These are phyloP conservation scores for Pythium utonaiense DNA, from an alignment of 352 stramenopile species.

Conservation along the genomic window DNA sequence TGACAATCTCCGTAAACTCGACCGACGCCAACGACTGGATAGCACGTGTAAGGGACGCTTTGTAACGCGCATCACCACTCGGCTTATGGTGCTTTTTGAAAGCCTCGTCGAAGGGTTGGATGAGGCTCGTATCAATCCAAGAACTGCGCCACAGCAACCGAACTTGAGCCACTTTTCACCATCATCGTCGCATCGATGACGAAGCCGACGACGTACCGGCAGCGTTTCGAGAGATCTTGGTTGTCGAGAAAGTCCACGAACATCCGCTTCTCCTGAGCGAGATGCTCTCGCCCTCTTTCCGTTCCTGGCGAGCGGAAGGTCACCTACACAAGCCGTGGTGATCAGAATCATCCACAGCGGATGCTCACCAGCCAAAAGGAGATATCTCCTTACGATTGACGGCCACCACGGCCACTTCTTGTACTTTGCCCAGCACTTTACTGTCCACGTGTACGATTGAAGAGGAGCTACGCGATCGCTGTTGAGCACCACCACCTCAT, in stretches of 20 bases:
- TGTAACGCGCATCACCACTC: neutral
- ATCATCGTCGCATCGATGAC: no score
- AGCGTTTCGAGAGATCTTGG: slow-evolving; percentile 10
- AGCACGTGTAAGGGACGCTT: neutral
- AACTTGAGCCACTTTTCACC: no score
- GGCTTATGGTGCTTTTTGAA: neutral
- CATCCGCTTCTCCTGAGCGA: slow-evolving; percentile 36
- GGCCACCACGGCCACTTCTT: slow-evolving; percentile 77
- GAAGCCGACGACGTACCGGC: neutral
- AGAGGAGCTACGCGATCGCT: slow-evolving; percentile 62
- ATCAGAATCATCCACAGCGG: no score
- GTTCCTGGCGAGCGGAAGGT: slow-evolving; percentile 61
- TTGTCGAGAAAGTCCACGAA: slow-evolving; percentile 61
- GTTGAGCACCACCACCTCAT: slow-evolving; percentile 57
- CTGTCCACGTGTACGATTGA: slow-evolving; percentile 72
- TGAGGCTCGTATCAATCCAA: neutral
- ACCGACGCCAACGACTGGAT: neutral
- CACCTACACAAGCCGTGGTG: slow-evolving; percentile 35
- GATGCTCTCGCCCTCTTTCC: slow-evolving; percentile 29
- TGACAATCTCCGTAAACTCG: neutral
- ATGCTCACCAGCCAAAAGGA: neutral
- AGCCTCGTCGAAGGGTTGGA: neutral
- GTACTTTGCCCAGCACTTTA: slow-evolving; percentile 84
- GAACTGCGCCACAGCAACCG: neutral
- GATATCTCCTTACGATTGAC: slow-evolving; percentile 40